Percentiles rank a stretch among this genome's conserved stretches.
These are phyloP conservation scores for Colletotrichum spaethianum DNA, from an alignment of 2,329 filamentous ascomycete genomes.

Conservation along the genomic window DNA sequence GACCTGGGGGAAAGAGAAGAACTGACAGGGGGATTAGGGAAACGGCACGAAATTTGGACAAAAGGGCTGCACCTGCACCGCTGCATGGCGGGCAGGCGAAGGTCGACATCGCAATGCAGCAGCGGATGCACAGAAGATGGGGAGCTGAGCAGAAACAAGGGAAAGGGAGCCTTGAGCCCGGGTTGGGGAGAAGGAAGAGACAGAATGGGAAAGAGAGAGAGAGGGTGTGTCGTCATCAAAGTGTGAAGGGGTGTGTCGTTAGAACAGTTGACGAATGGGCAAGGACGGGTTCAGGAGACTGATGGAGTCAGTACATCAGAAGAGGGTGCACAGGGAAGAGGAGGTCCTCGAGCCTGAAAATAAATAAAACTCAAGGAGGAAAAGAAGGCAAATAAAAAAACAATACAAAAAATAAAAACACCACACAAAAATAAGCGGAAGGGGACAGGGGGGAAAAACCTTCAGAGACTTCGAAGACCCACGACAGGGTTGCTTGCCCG, in stretches of 20 bases:
- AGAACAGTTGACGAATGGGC: conserved; percentile 21
- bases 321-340: no score
- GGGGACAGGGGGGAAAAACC: conserved; percentile 5
- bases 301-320: no score
- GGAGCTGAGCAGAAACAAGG: conserved; percentile 30
- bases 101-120: neutral
- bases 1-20: conserved; percentile 21
- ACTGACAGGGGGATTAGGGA: conserved; percentile 19
- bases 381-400: neutral
- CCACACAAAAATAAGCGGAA: neutral
- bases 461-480: conserved; percentile 23
- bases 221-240: conserved; percentile 24
- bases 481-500: conserved; percentile 6
- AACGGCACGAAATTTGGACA: conserved; percentile 21
- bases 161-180: conserved; percentile 14
- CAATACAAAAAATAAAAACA: conserved; percentile 11
- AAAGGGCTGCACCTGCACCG: conserved; percentile 4
- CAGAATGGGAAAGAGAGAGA: neutral
- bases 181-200: neutral
- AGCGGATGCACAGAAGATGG: conserved; percentile 17
- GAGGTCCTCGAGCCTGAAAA: neutral
- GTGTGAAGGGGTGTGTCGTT: conserved; percentile 9
- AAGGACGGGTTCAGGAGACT: neutral
- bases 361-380: neutral
- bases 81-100: conserved; percentile 8